Percentiles rank a stretch among this genome's conserved stretches.
phyloP scores from a whole-genome alignment of 2,329 filamentous ascomycete genomes.

The Rasamsonia emersonii region DNA sequence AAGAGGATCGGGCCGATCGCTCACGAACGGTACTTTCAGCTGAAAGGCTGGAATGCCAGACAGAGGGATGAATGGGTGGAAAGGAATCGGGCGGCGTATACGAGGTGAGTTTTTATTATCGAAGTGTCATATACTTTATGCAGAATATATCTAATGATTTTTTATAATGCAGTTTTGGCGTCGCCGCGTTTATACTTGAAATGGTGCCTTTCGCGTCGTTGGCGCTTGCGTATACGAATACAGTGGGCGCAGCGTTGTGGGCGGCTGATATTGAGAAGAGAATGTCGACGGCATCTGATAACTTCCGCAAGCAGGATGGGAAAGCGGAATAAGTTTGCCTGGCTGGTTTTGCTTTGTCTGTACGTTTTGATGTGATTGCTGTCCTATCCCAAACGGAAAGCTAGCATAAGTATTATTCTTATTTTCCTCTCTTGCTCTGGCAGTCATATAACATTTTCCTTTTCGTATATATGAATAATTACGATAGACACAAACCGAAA shows the following conservation, averaged over 20 bases:
- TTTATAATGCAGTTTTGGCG: conserved; percentile 52
- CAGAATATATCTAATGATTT: too few species aligned
- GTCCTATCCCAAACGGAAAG: too few species aligned
- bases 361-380: too few species aligned
- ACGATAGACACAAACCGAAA: too few species aligned
- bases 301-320: conserved; percentile 21
- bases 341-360: too few species aligned
- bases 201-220: conserved; percentile 76
- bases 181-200: conserved; percentile 73
- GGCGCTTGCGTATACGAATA: conserved; percentile 83
- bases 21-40: conserved; percentile 70
- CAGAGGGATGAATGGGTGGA: conserved; percentile 62
- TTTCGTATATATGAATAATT: too few species aligned
- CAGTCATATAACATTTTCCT: too few species aligned
- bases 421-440: too few species aligned
- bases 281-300: conserved; percentile 20
- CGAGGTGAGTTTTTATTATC: conserved; percentile 52
- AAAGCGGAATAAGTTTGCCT: conserved; percentile 25
- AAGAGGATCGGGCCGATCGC: conserved; percentile 45
- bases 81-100: conserved; percentile 66
- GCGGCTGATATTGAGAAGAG: conserved; percentile 69
- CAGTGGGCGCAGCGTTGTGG: conserved; percentile 89
- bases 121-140: too few species aligned
- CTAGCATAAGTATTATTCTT: too few species aligned
- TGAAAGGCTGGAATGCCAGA: conserved; percentile 68